These are phyloP conservation scores for Boletus edulis DNA, from an alignment of 768 basidiomycete species.

Conservation along the genomic window DNA sequence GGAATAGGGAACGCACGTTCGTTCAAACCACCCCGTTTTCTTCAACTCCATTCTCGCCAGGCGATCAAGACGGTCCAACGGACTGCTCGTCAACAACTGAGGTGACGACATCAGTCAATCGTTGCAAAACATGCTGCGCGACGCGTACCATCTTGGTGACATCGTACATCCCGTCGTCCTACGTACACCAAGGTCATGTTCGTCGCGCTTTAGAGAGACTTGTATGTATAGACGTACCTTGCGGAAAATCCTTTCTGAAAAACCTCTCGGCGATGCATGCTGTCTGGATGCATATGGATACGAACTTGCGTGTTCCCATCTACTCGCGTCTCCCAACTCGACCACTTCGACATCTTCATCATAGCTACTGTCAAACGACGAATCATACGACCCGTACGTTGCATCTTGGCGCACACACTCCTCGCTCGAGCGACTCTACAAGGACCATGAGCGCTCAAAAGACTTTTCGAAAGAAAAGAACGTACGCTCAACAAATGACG, in stretches of 20 bases:
- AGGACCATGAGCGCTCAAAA: background rate
- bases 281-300: slow-evolving; percentile 12
- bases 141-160: slow-evolving; percentile 28
- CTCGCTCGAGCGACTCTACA: slow-evolving; percentile 18
- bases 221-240: slow-evolving; percentile 13
- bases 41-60: slow-evolving; percentile 29
- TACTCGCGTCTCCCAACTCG: slow-evolving; percentile 7
- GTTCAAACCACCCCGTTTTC: slow-evolving; percentile 32
- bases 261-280: background rate
- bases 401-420: slow-evolving; percentile 9
- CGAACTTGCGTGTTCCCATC: slow-evolving; percentile 15
- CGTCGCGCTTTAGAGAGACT: background rate
- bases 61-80: slow-evolving; percentile 29
- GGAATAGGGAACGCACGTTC: slow-evolving; percentile 10
- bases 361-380: slow-evolving; percentile 11
- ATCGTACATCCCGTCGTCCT: slow-evolving; percentile 17
- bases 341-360: slow-evolving; percentile 21
- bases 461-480: background rate
- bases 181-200: background rate
- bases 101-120: slow-evolving; percentile 4
- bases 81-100: slow-evolving; percentile 24
- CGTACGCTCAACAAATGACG: slow-evolving; percentile 21
- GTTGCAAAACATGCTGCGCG: background rate
- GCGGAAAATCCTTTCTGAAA: slow-evolving; percentile 1
- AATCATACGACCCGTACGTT: slow-evolving; percentile 2